phyloP scores from a whole-genome alignment of 805 yeast species.

The Groenewaldozyma salmanticensis region DNA sequence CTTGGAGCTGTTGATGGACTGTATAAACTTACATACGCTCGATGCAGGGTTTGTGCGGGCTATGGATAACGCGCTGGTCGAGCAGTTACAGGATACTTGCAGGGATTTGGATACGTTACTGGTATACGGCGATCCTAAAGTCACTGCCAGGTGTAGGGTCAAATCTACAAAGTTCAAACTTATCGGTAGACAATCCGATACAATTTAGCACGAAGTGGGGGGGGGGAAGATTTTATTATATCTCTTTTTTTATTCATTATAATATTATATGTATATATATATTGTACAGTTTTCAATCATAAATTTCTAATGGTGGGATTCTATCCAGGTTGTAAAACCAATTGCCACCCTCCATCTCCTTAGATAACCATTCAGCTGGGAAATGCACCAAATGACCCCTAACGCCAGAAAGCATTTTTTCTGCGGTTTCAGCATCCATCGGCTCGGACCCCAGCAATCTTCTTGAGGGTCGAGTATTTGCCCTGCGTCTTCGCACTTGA shows the following conservation, averaged over 20 bases:
- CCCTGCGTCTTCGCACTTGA: slow-evolving; percentile 9
- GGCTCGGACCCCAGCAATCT: slow-evolving; percentile 5
- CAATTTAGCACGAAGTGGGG: too few relatives aligned
- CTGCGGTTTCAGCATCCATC: slow-evolving; percentile 69
- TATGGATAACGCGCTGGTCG: slow-evolving; percentile 61
- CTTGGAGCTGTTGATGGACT: slow-evolving; percentile 20
- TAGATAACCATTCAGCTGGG: slow-evolving; percentile 83
- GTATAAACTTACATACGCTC: slow-evolving; percentile 55
- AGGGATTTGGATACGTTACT: slow-evolving; percentile 57
- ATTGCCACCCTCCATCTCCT: slow-evolving; percentile 76
- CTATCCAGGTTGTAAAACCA: slow-evolving; percentile 95
- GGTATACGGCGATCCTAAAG: slow-evolving; percentile 51
- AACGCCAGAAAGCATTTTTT: slow-evolving; percentile 55
- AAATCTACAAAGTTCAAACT: not conserved
- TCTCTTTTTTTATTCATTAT: too few relatives aligned
- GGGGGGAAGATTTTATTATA: too few relatives aligned
- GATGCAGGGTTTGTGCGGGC: slow-evolving; percentile 76
- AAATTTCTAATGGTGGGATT: slow-evolving; percentile 90
- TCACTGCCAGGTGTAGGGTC: slow-evolving; percentile 9
- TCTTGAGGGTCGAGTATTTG: slow-evolving; percentile 7
- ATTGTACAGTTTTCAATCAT: too few relatives aligned
- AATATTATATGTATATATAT: too few relatives aligned
- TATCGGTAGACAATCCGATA: not conserved
- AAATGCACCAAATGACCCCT: slow-evolving; percentile 86
- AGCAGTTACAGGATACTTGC: slow-evolving; percentile 47